Evolutionary conservation across 805 yeast species (phyloP), one percentile per base, ranked within the genome.

Genomic region (Starmerella bombi): DNA sequence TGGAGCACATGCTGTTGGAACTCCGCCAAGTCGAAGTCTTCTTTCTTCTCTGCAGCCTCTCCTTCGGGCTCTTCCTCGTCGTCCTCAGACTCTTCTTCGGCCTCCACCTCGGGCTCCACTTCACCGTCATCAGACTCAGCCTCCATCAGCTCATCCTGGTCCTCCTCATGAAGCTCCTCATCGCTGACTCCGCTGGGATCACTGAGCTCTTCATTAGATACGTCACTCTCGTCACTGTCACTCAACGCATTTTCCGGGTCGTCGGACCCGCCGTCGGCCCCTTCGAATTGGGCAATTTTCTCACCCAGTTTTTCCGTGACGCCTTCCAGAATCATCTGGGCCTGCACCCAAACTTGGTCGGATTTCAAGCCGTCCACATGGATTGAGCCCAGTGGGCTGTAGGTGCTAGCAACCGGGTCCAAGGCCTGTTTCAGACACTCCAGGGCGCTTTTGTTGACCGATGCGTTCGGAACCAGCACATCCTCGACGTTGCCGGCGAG

Each of bases 341-440:
- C 77, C 60, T 88, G 97, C 41, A 88, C 93, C 84, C 88, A 88
- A 0, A 91, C 85, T 57, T 88, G 97, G 30, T 79, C 71, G 19
- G 94, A 77, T 58, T 82, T 94, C 40, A 88, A 65, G 1, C 95
- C 97, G 36, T 85, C 93, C 12, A 80, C 69, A 50, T 78, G 74
- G 17, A 88, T 69, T 56, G 82, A 85, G 59, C 85, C 94, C 17
- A 88, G 65, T 5, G 80, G 79, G 1, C 91, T 72, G 41, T 63
- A 62, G 32, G 59, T 40, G 34, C 59, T 58, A 19, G 75, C 67
- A 25, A 78, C 63, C 4, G 80, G 79, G 53, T 79, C 84, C 40
- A 79, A 61, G 6, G 71, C 63, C 32, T 50, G 41, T 54, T 76
- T 78, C 23, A 62, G 52, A 3, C 54, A 49, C 14, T 35, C 30